These are phyloP conservation scores for Cryptomeria japonica DNA, from an alignment of 75 land plant species.

Conservation along the genomic window DNA sequence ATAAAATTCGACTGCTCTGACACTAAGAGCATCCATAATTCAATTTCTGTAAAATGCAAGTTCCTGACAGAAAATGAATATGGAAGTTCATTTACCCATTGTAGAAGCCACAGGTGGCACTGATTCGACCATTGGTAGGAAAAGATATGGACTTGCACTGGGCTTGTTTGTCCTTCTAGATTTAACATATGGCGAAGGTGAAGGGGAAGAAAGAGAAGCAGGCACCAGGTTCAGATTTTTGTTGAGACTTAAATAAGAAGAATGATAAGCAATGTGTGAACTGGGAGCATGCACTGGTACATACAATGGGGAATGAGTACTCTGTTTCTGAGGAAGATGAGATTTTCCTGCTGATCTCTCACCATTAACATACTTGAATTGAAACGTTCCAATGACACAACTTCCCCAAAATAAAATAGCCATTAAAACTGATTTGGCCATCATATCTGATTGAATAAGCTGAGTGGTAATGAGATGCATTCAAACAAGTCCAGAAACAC, in stretches of 20 bases:
- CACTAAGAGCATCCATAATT: neutral
- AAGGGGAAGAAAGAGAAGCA: neutral
- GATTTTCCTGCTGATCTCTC: neutral
- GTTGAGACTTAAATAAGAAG: neutral
- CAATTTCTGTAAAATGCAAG: neutral
- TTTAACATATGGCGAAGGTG: neutral
- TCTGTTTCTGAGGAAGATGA: neutral
- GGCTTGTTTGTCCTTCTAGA: too few species aligned
- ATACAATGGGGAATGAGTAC: neutral
- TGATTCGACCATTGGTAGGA: neutral
- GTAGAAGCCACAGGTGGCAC: constrained; percentile 4
- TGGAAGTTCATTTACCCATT: neutral
- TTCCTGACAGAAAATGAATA: neutral
- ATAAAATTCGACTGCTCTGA: neutral
- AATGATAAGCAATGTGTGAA: neutral
- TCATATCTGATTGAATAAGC: neutral
- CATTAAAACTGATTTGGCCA: neutral
- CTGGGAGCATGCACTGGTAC: neutral
- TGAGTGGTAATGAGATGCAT: neutral
- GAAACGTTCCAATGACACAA: neutral
- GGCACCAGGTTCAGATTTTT: neutral
- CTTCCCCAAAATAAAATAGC: neutral
- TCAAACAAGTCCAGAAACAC: constrained; percentile 1
- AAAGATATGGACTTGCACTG: neutral
- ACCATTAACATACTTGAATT: neutral